phyloP scores from a whole-genome alignment of 1,284 basidiomycete species.

The Apiotrichum gracile region DNA sequence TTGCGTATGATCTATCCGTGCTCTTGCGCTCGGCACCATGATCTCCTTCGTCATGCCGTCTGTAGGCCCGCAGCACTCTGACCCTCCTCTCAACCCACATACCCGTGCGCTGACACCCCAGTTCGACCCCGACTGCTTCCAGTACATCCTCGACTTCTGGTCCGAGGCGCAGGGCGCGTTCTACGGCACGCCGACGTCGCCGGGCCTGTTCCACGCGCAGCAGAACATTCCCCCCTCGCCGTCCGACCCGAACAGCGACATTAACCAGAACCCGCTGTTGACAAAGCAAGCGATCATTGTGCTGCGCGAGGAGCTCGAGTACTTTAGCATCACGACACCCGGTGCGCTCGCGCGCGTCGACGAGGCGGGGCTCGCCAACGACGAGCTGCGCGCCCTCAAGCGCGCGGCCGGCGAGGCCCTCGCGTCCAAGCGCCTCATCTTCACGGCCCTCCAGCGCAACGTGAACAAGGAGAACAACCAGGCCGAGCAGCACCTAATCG shows the following conservation, averaged over 20 bases:
- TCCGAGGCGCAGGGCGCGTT: conserved; percentile 78
- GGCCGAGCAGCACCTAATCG: conserved; percentile 97
- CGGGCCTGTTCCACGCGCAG: conserved; percentile 72
- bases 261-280: conserved; percentile 76
- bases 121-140: conserved; percentile 97
- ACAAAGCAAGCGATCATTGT: conserved; percentile 98
- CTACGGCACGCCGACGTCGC: conserved; percentile 73
- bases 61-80: background rate
- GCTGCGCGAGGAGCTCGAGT: conserved; percentile 94
- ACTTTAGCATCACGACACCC: conserved; percentile 70
- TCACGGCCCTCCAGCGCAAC: conserved; percentile 95
- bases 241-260: conserved; percentile 28
- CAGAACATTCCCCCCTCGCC: conserved; percentile 61
- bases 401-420: conserved; percentile 77
- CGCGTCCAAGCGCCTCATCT: conserved; percentile 85
- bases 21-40: background rate
- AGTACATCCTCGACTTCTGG: conserved; percentile 89
- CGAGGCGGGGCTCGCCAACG: conserved; percentile 67
- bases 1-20: no score
- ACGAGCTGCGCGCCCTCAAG: conserved; percentile 68
- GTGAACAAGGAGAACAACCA: conserved; percentile 99
- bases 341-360: conserved; percentile 57
- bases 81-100: background rate
- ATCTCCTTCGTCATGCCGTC: background rate
- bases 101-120: conserved; percentile 40